Conservation (phyloP, 208 protist species). For the Porcisia hertigi region DNA sequence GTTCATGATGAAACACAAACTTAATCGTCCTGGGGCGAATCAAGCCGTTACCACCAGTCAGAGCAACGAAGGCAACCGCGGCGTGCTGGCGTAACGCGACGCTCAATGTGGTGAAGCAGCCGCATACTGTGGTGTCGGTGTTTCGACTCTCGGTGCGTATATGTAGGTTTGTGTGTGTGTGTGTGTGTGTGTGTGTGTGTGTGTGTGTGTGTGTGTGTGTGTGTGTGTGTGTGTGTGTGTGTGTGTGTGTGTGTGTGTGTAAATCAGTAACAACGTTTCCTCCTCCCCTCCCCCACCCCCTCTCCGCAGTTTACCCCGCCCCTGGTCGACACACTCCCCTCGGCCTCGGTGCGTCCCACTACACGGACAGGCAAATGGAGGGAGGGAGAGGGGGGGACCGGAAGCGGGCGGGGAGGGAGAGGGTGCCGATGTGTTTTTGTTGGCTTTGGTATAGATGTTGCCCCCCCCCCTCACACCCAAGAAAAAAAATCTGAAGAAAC, state of each 20-base stretch:
- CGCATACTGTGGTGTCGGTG: background rate
- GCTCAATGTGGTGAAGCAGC: conserved; percentile 3
- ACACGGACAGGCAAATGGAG: background rate
- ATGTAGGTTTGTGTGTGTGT: background rate
- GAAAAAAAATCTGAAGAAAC: too few species aligned
- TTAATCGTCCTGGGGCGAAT: conserved; percentile 49
- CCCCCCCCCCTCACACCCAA: too few species aligned
- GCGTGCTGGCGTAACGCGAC: conserved; percentile 62
- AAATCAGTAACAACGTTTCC: conserved; percentile 5
- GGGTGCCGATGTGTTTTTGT: too few species aligned
- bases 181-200: background rate
- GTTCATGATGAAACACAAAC: conserved; percentile 82
- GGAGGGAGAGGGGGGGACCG: background rate
- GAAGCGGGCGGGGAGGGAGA: background rate
- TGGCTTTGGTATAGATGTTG: too few species aligned
- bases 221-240: background rate
- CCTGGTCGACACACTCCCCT: background rate
- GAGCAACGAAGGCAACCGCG: conserved; percentile 41
- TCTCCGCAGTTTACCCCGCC: background rate
- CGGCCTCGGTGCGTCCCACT: background rate
- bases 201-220: conserved; percentile 3
- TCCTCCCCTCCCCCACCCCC: background rate
- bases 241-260: conserved; percentile 3
- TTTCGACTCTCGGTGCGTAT: background rate
- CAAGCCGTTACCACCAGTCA: conserved; percentile 35